Evolutionary conservation across 2,329 filamentous ascomycete species (phyloP).

Genomic region (Colletotrichum magnum): DNA sequence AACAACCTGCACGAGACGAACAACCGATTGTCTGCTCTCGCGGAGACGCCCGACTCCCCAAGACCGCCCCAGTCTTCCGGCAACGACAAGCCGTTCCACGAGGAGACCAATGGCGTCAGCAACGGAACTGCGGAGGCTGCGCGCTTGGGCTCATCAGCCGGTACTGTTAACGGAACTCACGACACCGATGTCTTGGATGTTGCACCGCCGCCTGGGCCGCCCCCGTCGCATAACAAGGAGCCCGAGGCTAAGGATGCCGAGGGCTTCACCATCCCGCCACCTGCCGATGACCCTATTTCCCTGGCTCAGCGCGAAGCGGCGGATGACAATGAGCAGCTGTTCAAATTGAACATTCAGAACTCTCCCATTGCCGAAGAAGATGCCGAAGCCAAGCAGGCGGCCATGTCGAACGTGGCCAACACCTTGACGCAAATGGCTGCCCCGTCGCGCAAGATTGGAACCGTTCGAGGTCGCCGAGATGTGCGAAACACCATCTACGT

Average conservation of each 20-base stretch:
- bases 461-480: slow-evolving; percentile 88
- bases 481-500: slow-evolving; percentile 92
- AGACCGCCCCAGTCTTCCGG: slow-evolving; percentile 38
- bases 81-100: slow-evolving; percentile 54
- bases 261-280: slow-evolving; percentile 80
- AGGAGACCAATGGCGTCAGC: slow-evolving; percentile 63
- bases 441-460: slow-evolving; percentile 79
- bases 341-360: slow-evolving; percentile 85
- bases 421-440: slow-evolving; percentile 75
- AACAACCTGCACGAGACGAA: slow-evolving; percentile 70
- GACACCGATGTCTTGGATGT: slow-evolving; percentile 65
- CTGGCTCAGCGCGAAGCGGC: slow-evolving; percentile 78
- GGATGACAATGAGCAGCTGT: slow-evolving; percentile 75
- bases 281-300: slow-evolving; percentile 76
- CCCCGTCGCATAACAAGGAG: slow-evolving; percentile 60
- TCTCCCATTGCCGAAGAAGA: slow-evolving; percentile 85
- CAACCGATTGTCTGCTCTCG: slow-evolving; percentile 68
- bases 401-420: slow-evolving; percentile 81
- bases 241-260: slow-evolving; percentile 75
- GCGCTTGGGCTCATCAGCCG: slow-evolving; percentile 49
- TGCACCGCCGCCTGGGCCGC: slow-evolving; percentile 65
- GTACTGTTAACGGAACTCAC: slow-evolving; percentile 62
- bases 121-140: slow-evolving; percentile 51
- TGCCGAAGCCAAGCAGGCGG: slow-evolving; percentile 79
- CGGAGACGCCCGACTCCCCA: slow-evolving; percentile 66